phyloP scores from a whole-genome alignment of 108 stramenopile species.

The Pseudonitzschia multiseries region DNA sequence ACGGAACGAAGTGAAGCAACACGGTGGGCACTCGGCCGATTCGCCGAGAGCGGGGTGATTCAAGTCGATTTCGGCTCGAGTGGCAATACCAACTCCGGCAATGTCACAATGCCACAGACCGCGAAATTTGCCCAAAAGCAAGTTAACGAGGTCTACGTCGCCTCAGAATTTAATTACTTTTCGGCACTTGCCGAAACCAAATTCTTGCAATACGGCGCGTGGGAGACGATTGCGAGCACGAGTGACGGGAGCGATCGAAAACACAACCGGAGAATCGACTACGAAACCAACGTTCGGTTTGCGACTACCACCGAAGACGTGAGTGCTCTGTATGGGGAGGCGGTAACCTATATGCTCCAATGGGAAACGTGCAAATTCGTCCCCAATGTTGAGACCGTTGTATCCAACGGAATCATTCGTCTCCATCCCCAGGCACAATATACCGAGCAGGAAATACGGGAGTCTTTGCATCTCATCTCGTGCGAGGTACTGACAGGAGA shows the following conservation, averaged over 20 bases:
- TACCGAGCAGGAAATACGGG: background rate
- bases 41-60: background rate
- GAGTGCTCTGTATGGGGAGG: conserved; percentile 13
- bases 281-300: conserved; percentile 7
- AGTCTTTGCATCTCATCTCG: background rate
- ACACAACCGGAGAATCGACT: background rate
- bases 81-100: background rate
- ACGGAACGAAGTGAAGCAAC: background rate
- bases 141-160: background rate
- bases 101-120: background rate
- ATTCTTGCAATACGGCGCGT: conserved; percentile 1
- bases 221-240: background rate
- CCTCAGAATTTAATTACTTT: conserved; percentile 6
- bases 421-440: background rate
- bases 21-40: background rate
- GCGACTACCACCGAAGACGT: conserved; percentile 13
- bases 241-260: background rate
- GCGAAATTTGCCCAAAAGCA: background rate
- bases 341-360: conserved; percentile 9
- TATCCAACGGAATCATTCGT: conserved; percentile 2
- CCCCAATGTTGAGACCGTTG: conserved; percentile 6
- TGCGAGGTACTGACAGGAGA: background rate
- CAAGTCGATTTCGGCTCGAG: background rate
- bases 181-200: background rate
- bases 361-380: conserved; percentile 15